These are phyloP conservation scores for Tuber aestivum DNA, from an alignment of 495 filamentous ascomycete species.

Conservation along the genomic window DNA sequence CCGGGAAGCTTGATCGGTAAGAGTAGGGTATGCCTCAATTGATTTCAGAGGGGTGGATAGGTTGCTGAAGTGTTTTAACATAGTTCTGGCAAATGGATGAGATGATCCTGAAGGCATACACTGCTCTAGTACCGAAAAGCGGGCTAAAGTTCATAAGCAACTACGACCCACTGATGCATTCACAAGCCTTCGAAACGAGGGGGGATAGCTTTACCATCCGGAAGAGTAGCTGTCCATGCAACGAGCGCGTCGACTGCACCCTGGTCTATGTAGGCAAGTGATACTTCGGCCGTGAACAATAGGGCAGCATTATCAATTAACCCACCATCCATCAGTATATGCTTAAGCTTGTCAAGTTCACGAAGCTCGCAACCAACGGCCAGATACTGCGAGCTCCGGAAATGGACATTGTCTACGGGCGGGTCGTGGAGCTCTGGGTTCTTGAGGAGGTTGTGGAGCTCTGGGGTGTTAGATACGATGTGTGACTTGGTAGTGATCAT, in stretches of 20 bases:
- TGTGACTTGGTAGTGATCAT: constrained; percentile 69
- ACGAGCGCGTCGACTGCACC: constrained; percentile 68
- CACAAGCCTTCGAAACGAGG: not conserved
- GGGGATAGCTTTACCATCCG: constrained; percentile 51
- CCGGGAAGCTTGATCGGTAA: constrained; percentile 58
- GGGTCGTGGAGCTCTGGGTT: constrained; percentile 46
- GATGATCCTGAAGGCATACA: constrained; percentile 67
- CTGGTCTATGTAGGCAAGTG: constrained; percentile 81
- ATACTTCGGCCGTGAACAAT: constrained; percentile 82
- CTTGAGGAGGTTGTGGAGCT: constrained; percentile 52
- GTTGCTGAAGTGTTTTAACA: constrained; percentile 79
- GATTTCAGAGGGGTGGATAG: constrained; percentile 69
- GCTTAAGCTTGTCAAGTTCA: constrained; percentile 54
- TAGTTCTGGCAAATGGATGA: constrained; percentile 81
- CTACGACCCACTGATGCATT: constrained; percentile 1
- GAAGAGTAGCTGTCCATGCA: constrained; percentile 59
- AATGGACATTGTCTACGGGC: constrained; percentile 48
- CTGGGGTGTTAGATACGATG: constrained; percentile 56
- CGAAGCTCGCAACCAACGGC: constrained; percentile 79
- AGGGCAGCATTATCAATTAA: constrained; percentile 55
- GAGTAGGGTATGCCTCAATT: constrained; percentile 61
- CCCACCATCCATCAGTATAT: constrained; percentile 52
- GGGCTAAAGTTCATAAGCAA: constrained; percentile 40
- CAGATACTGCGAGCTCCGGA: constrained; percentile 64
- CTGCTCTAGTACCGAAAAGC: constrained; percentile 88